These are phyloP conservation scores for Papiliotrema terrestris DNA, from an alignment of 1,284 basidiomycete species.

Conservation along the genomic window DNA sequence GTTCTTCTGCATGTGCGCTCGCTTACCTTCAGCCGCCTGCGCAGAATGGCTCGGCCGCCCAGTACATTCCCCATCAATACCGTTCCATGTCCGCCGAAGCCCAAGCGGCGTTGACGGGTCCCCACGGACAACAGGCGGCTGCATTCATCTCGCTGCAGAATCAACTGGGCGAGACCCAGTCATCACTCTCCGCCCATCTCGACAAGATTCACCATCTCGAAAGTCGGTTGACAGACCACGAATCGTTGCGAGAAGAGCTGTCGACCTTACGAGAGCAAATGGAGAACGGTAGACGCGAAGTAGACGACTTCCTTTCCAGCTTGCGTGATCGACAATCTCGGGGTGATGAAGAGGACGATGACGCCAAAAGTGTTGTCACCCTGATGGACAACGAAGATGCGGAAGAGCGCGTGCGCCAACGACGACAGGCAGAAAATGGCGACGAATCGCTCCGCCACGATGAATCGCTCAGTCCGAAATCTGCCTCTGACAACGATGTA, in stretches of 20 bases:
- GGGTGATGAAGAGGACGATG: conserved; percentile 50
- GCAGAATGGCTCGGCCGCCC: conserved; percentile 46
- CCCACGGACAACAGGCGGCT: conserved; percentile 43
- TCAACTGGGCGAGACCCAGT: conserved; percentile 82
- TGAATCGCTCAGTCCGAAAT: conserved; percentile 9
- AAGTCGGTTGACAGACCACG: conserved; percentile 74
- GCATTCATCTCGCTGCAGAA: conserved; percentile 65
- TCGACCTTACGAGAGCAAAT: conserved; percentile 66
- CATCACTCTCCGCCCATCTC: conserved; percentile 70
- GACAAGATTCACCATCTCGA: conserved; percentile 84
- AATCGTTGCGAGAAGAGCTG: conserved; percentile 78
- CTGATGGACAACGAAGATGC: conserved; percentile 48
- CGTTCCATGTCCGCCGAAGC: conserved; percentile 39
- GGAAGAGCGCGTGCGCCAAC: conserved; percentile 53
- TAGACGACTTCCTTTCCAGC: conserved; percentile 35
- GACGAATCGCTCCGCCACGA: conserved; percentile 37
- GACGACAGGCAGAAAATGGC: conserved; percentile 42
- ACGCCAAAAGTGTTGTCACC: conserved; percentile 43
- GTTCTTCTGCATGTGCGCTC: conserved; percentile 26
- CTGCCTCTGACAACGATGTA: conserved; percentile 23
- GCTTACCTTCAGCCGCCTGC: conserved; percentile 49
- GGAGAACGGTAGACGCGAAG: conserved; percentile 54
- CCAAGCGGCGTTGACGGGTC: conserved; percentile 45
- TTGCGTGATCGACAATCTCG: conserved; percentile 37
- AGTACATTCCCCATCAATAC: conserved; percentile 45